Percentiles rank a stretch among this genome's conserved stretches.
Conservation (phyloP, 345 rosid genomes). For the Abelmoschus esculentus region DNA sequence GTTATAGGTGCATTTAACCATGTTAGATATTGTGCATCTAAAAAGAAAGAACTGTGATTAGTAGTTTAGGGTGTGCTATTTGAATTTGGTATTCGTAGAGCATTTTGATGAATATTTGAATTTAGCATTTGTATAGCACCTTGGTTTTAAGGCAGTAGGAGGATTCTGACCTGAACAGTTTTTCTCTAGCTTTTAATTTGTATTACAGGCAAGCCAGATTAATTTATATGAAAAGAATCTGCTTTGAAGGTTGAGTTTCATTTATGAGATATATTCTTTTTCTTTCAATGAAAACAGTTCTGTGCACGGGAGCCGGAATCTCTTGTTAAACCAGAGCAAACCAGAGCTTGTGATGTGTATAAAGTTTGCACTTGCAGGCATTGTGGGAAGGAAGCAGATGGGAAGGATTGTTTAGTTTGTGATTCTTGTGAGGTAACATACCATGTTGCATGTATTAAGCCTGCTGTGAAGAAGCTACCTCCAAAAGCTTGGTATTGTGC, state of each 20-base stretch:
- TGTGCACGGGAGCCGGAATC: constrained; percentile 25
- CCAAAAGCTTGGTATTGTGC: constrained; percentile 68
- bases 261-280: constrained; percentile 2
- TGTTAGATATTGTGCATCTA: not conserved
- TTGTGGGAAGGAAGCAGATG: constrained; percentile 65
- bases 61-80: not conserved
- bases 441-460: constrained; percentile 75
- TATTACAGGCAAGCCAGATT: not conserved
- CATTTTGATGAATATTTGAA: not conserved
- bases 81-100: not conserved
- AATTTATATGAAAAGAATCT: not conserved
- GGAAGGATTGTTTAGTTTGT: constrained; percentile 59
- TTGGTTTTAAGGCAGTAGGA: not conserved
- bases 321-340: constrained; percentile 24
- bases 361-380: constrained; percentile 42
- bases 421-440: constrained; percentile 81
- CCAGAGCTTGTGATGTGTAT: constrained; percentile 25
- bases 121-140: not conserved
- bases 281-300: constrained; percentile 30
- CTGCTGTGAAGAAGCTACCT: constrained; percentile 55
- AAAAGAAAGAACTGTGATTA: not conserved
- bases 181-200: constrained; percentile 9
- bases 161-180: not conserved
- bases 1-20: not conserved
- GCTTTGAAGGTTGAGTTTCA: not conserved